Evolutionary conservation across 768 basidiomycete genomes (phyloP), one percentile per base, ranked within the genome.

Genomic region (Suillus paluster): DNA sequence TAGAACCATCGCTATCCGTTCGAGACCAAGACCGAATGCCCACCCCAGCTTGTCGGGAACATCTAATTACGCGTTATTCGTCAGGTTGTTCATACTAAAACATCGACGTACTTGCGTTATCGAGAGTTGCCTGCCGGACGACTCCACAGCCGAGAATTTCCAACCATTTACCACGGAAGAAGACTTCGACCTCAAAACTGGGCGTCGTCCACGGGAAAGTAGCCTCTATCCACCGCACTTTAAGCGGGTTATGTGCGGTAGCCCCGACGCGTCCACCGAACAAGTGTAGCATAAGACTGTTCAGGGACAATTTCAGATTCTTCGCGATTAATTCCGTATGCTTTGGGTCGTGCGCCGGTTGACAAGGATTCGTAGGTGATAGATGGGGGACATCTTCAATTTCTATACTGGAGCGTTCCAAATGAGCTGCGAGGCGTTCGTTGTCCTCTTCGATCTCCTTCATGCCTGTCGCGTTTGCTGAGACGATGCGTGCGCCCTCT

Each of bases 201-300:
- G 97, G 97, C 63, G 89, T 91, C 59, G 97, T 99, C 82, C 97
- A 99, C 2, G 97, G 97, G 78, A 99, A 99, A 70, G 92, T 94
- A 2, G 97, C 94, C 72, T 98, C 95, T 65, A 99, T 98, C 97
- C 97, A 99, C 23, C 97, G 82, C 30, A 99, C 91, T 65, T 86
- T 82, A 64, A 99, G 79, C 27, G 97, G 96, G 55, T 91, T 85
- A 41, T 83, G 79, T 19, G 78, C 79, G 25, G 75, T 80, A 30
- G 79, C 79, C 12, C 79, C 84, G 19, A 79, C 80, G 12, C 74
- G 80, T 10, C 80, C 82, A 5, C 92, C 91, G 73, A 99, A 98
- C 30, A 99, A 78, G 58, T 83, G 81, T 58, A 95, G 80, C 66
- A 99, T 85, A 56, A 99, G 80, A 46, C 87, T 85, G 71, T 98